Evolutionary conservation across 306 rosid species (phyloP).

Genomic region (Lathyrus oleraceus): DNA sequence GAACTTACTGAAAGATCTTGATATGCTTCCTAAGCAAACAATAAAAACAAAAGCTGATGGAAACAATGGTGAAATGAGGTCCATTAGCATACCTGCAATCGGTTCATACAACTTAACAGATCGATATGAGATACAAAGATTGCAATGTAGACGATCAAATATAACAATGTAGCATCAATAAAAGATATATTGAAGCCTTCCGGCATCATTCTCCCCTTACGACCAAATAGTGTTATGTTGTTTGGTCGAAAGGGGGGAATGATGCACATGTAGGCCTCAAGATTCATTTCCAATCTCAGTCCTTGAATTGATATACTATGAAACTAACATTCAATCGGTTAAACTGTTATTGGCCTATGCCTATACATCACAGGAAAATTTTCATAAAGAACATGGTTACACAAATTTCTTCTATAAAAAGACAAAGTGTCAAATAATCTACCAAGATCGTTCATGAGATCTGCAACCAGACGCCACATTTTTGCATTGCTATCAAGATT

Average conservation of each 20-base stretch:
- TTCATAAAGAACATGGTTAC: conserved; percentile 5
- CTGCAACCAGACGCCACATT: conserved; percentile 98
- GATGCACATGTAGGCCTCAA: background rate
- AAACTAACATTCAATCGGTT: background rate
- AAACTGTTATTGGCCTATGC: background rate
- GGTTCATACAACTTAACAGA: conserved; percentile 28
- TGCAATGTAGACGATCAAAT: conserved; percentile 20
- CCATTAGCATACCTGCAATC: conserved; percentile 95
- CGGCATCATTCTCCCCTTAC: too few species aligned
- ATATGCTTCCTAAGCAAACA: conserved; percentile 92
- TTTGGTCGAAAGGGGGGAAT: background rate
- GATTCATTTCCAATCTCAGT: background rate
- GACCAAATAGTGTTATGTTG: too few species aligned
- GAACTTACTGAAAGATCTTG: conserved; percentile 98
- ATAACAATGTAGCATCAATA: conserved; percentile 8
- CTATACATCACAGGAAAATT: background rate
- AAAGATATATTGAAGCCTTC: background rate
- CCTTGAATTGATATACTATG: conserved; percentile 1
- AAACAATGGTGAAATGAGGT: conserved; percentile 87
- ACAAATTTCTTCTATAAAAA: conserved; percentile 22
- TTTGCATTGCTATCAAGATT: conserved; percentile 96
- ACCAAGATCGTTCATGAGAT: conserved; percentile 98
- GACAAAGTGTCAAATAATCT: conserved; percentile 28
- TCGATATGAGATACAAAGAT: conserved; percentile 25
- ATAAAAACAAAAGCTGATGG: conserved; percentile 84